These are phyloP conservation scores for Cylindrotheca closterium DNA, from an alignment of 108 stramenopile species.

Conservation along the genomic window DNA sequence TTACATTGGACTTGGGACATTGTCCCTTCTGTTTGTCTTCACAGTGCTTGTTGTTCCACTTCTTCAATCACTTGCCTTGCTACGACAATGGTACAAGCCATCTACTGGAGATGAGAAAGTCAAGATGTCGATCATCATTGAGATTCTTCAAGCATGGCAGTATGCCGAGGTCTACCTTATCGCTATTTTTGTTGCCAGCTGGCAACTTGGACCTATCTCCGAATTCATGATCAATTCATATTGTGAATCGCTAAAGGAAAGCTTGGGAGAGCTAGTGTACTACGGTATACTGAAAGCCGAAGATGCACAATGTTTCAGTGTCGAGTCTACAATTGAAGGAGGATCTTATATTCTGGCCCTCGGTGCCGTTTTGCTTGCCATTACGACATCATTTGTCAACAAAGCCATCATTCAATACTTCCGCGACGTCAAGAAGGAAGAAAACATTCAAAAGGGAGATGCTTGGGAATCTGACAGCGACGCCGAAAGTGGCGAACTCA, in stretches of 20 bases:
- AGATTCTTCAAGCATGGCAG: conserved; percentile 77
- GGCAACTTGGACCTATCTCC: conserved; percentile 72
- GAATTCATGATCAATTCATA: conserved; percentile 76
- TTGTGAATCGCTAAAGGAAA: conserved; percentile 52
- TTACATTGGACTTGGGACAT: conserved; percentile 60
- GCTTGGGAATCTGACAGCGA: conserved; percentile 6
- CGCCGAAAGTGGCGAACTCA: conserved; percentile 29
- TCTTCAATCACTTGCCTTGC: conserved; percentile 39
- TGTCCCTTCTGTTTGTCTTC: conserved; percentile 57
- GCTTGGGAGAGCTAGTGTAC: conserved; percentile 55
- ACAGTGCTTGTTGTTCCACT: conserved; percentile 77
- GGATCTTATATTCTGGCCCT: conserved; percentile 62
- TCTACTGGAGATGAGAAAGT: conserved; percentile 15
- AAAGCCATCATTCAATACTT: conserved; percentile 44
- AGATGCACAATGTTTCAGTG: conserved; percentile 79
- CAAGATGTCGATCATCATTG: conserved; percentile 39
- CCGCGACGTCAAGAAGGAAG: conserved; percentile 17
- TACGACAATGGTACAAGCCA: conserved; percentile 58
- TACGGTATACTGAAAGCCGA: conserved; percentile 57
- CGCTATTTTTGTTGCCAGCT: conserved; percentile 63
- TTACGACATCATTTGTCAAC: conserved; percentile 41
- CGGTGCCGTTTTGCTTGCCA: conserved; percentile 44
- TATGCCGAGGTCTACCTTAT: conserved; percentile 83
- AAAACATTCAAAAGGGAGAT: not conserved
- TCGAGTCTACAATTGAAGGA: conserved; percentile 53